phyloP scores from a whole-genome alignment of 192 early-diverging fungal genomes.

The Coemansia sp. region DNA sequence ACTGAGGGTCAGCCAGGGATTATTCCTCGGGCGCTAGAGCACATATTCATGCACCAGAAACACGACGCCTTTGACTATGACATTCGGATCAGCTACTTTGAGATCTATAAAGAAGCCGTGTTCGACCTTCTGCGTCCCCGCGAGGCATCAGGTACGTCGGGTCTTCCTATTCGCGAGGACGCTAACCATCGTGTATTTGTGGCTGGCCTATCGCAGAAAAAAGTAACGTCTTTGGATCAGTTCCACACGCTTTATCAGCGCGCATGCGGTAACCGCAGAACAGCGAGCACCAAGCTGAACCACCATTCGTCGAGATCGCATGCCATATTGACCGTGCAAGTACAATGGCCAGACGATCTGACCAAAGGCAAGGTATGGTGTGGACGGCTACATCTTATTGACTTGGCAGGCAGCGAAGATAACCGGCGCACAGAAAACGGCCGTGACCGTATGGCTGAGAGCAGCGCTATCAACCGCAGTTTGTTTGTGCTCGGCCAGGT shows the following conservation, averaged over 20 bases:
- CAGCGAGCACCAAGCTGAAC: slow-evolving; percentile 65
- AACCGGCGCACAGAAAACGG: slow-evolving; percentile 62
- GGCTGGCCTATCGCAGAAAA: slow-evolving; percentile 54
- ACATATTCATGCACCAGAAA: slow-evolving; percentile 52
- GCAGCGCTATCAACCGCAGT: slow-evolving; percentile 62
- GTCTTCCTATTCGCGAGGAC: slow-evolving; percentile 58
- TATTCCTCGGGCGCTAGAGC: slow-evolving; percentile 55
- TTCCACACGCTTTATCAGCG: slow-evolving; percentile 45
- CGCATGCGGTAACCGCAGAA: slow-evolving; percentile 57
- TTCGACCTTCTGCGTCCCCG: slow-evolving; percentile 54
- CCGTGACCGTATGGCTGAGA: slow-evolving; percentile 58
- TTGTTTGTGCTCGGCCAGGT: slow-evolving; percentile 66
- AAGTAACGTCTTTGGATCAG: slow-evolving; percentile 50
- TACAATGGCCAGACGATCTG: slow-evolving; percentile 38
- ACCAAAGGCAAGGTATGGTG: slow-evolving; percentile 32
- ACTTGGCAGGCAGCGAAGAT: slow-evolving; percentile 67
- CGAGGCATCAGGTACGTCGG: slow-evolving; percentile 15
- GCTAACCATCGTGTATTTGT: slow-evolving; percentile 54
- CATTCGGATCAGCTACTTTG: slow-evolving; percentile 57
- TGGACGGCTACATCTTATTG: slow-evolving; percentile 59
- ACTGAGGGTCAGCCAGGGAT: slow-evolving; percentile 55
- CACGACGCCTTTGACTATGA: slow-evolving; percentile 42
- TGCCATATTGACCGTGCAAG: slow-evolving; percentile 56
- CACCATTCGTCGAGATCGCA: slow-evolving; percentile 61
- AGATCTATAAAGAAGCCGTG: slow-evolving; percentile 68